phyloP scores from a whole-genome alignment of 371 early-diverging fungal genomes.

The Syncephalastrum contaminatum region DNA sequence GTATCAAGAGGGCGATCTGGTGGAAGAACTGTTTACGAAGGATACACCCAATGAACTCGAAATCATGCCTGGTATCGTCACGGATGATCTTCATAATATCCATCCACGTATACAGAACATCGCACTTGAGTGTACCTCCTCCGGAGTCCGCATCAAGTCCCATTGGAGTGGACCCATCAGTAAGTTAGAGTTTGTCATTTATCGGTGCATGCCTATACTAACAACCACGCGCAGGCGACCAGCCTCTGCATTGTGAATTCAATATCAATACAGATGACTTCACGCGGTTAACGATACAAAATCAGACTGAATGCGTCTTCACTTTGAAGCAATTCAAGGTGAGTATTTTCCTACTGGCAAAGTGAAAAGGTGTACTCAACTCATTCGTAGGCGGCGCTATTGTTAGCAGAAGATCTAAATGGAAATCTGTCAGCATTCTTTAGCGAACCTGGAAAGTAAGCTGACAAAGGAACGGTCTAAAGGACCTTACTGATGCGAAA shows the following conservation, averaged over 20 bases:
- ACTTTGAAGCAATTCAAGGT: conserved; percentile 23
- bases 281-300: conserved; percentile 8
- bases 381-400: conserved; percentile 13
- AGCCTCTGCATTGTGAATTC: conserved; percentile 18
- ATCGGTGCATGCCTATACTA: conserved; percentile 1
- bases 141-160: conserved; percentile 12
- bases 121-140: conserved; percentile 15
- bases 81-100: conserved; percentile 12
- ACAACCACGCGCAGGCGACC: conserved; percentile 4
- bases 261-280: conserved; percentile 17
- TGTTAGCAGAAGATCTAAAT: conserved; percentile 13
- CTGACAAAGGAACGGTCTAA: not conserved
- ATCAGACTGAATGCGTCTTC: conserved; percentile 11
- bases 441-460: conserved; percentile 19
- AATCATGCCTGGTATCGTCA: conserved; percentile 12
- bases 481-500: not conserved
- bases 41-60: conserved; percentile 13
- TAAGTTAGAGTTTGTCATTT: no score
- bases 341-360: not conserved
- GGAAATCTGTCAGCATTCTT: conserved; percentile 10
- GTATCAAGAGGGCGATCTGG: conserved; percentile 16
- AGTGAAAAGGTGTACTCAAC: not conserved
- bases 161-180: conserved; percentile 7
- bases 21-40: conserved; percentile 11
- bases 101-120: conserved; percentile 14